Base-by-base conservation (phyloP, 495 filamentous ascomycete species). In the Alectoria sarmentosa region DNA sequence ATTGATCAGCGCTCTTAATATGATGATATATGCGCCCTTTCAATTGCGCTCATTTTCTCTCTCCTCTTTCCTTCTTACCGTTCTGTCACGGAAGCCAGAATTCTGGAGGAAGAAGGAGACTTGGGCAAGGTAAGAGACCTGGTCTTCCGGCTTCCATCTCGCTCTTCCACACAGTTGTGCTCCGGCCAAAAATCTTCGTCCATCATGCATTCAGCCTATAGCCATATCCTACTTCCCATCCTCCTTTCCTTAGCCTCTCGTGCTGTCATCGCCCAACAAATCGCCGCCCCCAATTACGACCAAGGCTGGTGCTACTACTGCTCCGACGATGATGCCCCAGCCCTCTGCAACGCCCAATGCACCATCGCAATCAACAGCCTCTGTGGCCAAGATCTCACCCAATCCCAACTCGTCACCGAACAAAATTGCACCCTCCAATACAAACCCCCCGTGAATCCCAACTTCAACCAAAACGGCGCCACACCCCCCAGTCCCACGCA, bases 281-380 rank as follows among this genome's bases (percentile, higher is more conserved):
- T 60, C 9, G 9, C 57, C 1, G 3, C n/a, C 13, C 38, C 64
- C 14, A 58, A 62, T 9, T 30, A 36, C 26, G 46, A 66, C 38
- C 3, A 55, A 41, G 64, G 64, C n/a, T 66, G 58, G 58, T 62
- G 59, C 30, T 66, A 66, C 44, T 66, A 60, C 49, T 66, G 64
- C 14, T 66, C 64, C 38, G 52, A 62, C 28, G 59, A 57, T 48
- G 30, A 49, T 26, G 64, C 64, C 15, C 64, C 64, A 6, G 8
- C 42, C 3, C 49, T 66, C 19, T 66, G 64, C 59, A 66, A 66
- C 30, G 48, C 64, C 28, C 59, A 55, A 62, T 66, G 64, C 37
- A 28, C 39, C 28, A 37, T 38, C 1, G 64, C 58, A 19, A 58
- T 62, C 30, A 37, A 62, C 10, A 28, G 32, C 11, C 28, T 66